Percentiles rank a stretch among this genome's conserved stretches.
These are phyloP conservation scores for Fusarium beomiforme DNA, from an alignment of 2,329 filamentous ascomycete genomes.

Conservation along the genomic window DNA sequence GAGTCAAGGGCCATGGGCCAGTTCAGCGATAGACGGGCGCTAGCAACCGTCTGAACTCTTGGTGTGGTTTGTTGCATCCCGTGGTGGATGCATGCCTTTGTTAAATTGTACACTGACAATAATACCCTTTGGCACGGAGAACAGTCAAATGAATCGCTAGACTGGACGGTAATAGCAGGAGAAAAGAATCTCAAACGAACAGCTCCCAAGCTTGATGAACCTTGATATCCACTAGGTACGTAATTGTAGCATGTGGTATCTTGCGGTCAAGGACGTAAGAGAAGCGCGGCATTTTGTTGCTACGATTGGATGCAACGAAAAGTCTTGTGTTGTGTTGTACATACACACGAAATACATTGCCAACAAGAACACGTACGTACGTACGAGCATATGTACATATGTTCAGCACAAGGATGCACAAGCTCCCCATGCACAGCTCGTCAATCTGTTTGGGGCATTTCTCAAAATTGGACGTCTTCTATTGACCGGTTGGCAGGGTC, in stretches of 20 bases:
- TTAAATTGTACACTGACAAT: slow-evolving; percentile 11
- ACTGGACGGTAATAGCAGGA: not conserved
- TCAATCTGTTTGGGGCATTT: slow-evolving; percentile 24
- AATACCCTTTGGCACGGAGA: slow-evolving; percentile 4
- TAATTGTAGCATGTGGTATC: not conserved
- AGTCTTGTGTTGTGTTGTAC: slow-evolving; percentile 4
- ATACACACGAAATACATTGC: slow-evolving; percentile 4
- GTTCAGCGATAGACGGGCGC: slow-evolving; percentile 30
- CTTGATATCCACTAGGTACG: not conserved
- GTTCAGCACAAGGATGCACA: not conserved
- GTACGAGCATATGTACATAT: slow-evolving; percentile 5
- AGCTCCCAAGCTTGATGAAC: not conserved
- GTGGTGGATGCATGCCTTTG: slow-evolving; percentile 21
- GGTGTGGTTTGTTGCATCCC: slow-evolving; percentile 24
- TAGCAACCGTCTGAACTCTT: slow-evolving; percentile 35
- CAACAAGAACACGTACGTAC: too few relatives aligned
- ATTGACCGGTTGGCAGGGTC: slow-evolving; percentile 25
- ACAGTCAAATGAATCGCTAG: slow-evolving; percentile 23
- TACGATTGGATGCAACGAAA: slow-evolving; percentile 14
- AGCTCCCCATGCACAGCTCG: slow-evolving; percentile 21
- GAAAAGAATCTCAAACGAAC: not conserved
- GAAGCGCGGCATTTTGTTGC: slow-evolving; percentile 26
- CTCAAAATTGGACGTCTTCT: slow-evolving; percentile 14
- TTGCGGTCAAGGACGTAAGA: slow-evolving; percentile 24
- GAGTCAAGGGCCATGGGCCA: not conserved